Conservation (phyloP, 164 flowering plant genomes). For the Berberis thunbergii region DNA sequence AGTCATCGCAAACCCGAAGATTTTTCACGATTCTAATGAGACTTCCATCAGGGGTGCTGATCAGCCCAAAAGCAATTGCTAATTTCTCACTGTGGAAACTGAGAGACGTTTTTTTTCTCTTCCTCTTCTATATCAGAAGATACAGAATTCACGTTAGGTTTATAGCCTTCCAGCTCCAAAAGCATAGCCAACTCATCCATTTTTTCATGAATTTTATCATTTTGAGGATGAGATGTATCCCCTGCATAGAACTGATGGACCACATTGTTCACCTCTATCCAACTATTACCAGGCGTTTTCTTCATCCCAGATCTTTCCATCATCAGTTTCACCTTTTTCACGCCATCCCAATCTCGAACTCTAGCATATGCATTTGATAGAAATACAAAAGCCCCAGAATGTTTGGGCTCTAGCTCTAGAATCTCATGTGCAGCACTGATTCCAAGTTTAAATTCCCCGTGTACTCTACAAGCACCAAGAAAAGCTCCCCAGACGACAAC, state of each 20-base stretch:
- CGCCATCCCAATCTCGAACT: slow-evolving; percentile 12
- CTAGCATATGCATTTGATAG: slow-evolving; percentile 12
- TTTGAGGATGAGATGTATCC: slow-evolving; percentile 18
- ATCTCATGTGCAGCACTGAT: slow-evolving; percentile 9
- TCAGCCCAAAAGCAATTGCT: slow-evolving; percentile 21
- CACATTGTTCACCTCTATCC: slow-evolving; percentile 14
- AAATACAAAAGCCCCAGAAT: slow-evolving; percentile 18
- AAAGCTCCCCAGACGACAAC: slow-evolving; percentile 22
- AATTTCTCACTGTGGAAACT: slow-evolving; percentile 16
- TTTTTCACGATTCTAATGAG: slow-evolving; percentile 17
- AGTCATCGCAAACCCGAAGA: slow-evolving; percentile 17
- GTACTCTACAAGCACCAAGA: slow-evolving; percentile 17
- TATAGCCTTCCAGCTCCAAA: slow-evolving; percentile 18
- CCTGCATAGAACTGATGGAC: slow-evolving; percentile 23
- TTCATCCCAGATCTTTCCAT: slow-evolving; percentile 13
- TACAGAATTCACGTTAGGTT: slow-evolving; percentile 9
- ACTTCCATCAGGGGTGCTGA: slow-evolving; percentile 13
- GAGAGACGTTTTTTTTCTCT: slow-evolving; percentile 15
- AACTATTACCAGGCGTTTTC: slow-evolving; percentile 17
- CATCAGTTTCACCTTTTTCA: slow-evolving; percentile 10
- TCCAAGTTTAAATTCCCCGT: slow-evolving; percentile 12
- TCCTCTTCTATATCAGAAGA: slow-evolving; percentile 15
- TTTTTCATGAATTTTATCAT: slow-evolving; percentile 10
- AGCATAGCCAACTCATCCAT: slow-evolving; percentile 15
- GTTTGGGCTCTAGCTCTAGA: slow-evolving; percentile 15